phyloP scores from a whole-genome alignment of 768 basidiomycete genomes.

The Phylloporus arenicola region DNA sequence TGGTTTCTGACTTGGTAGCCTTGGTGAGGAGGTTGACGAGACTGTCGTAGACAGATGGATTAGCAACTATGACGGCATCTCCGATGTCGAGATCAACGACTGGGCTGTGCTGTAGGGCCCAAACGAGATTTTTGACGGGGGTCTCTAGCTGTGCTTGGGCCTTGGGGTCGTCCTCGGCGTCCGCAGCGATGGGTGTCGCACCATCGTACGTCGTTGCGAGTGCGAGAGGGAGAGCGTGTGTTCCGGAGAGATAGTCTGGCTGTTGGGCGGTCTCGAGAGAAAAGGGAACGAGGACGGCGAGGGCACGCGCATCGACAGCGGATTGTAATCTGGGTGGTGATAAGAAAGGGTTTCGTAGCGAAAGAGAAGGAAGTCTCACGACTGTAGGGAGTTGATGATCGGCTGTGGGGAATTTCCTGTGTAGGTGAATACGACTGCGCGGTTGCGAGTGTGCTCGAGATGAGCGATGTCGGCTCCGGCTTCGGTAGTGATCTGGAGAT shows the following conservation, averaged over 20 bases:
- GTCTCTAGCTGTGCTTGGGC: constrained; percentile 27
- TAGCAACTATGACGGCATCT: constrained; percentile 41
- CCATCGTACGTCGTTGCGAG: constrained; percentile 54
- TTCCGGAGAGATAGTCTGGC: constrained; percentile 29
- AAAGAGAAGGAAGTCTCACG: constrained; percentile 25
- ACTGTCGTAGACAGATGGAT: constrained; percentile 52
- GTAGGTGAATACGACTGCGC: constrained; percentile 58
- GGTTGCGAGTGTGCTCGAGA: constrained; percentile 42
- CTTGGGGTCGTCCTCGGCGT: constrained; percentile 14
- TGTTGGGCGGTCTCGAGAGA: constrained; percentile 44
- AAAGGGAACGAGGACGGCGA: constrained; percentile 62
- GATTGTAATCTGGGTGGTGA: constrained; percentile 14
- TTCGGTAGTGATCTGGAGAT: constrained; percentile 44
- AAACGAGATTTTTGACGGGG: constrained; percentile 51
- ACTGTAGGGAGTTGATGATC: constrained; percentile 38
- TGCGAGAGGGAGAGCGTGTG: constrained; percentile 20
- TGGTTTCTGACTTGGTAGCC: constrained; percentile 34
- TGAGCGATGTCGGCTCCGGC: constrained; percentile 33
- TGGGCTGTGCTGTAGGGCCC: constrained; percentile 59
- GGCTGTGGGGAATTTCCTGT: constrained; percentile 31
- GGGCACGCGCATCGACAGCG: constrained; percentile 33
- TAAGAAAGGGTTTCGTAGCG: not conserved
- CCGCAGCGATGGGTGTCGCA: constrained; percentile 35
- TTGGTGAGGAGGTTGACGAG: constrained; percentile 71
- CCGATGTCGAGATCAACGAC: constrained; percentile 70